Percentiles rank a stretch among this genome's conserved stretches.
phyloP scores from a whole-genome alignment of 2,329 filamentous ascomycete species.

The Phyllosticta citrichinensis region DNA sequence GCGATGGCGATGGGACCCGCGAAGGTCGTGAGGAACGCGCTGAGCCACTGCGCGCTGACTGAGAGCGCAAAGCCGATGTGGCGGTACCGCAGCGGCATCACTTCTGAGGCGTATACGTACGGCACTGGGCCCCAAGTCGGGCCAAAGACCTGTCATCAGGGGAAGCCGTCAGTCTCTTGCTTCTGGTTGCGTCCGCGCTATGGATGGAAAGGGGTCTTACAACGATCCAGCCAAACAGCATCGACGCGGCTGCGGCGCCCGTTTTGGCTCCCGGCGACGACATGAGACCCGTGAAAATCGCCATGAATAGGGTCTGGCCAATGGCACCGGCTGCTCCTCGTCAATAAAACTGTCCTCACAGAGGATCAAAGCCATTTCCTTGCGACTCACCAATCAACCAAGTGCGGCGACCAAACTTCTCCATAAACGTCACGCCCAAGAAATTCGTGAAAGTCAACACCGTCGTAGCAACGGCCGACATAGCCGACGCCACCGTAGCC shows the following conservation, averaged over 20 bases:
- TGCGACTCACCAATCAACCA: conserved; percentile 12
- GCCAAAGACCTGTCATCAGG: background rate
- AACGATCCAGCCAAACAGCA: conserved; percentile 23
- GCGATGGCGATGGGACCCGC: conserved; percentile 25
- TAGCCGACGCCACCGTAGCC: conserved; percentile 15
- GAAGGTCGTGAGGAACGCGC: conserved; percentile 27
- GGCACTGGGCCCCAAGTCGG: conserved; percentile 4
- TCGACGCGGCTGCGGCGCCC: conserved; percentile 20
- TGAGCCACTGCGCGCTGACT: conserved; percentile 25
- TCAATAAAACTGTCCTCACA: background rate
- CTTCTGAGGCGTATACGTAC: conserved; percentile 26
- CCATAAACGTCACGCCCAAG: conserved; percentile 18
- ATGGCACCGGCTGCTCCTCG: background rate
- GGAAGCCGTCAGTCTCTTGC: background rate
- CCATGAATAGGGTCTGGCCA: conserved; percentile 20
- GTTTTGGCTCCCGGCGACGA: conserved; percentile 12
- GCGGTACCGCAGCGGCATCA: conserved; percentile 25
- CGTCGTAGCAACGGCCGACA: conserved; percentile 19
- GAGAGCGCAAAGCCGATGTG: conserved; percentile 25
- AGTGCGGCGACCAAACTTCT: conserved; percentile 19
- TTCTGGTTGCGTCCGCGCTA: background rate
- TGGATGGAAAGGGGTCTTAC: conserved; percentile 6
- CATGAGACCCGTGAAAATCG: conserved; percentile 19
- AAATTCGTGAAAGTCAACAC: conserved; percentile 18
- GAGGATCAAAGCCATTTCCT: no score